Evolutionary conservation across 2,329 filamentous ascomycete genomes (phyloP).

Genomic region (Elsinoe ampelina): DNA sequence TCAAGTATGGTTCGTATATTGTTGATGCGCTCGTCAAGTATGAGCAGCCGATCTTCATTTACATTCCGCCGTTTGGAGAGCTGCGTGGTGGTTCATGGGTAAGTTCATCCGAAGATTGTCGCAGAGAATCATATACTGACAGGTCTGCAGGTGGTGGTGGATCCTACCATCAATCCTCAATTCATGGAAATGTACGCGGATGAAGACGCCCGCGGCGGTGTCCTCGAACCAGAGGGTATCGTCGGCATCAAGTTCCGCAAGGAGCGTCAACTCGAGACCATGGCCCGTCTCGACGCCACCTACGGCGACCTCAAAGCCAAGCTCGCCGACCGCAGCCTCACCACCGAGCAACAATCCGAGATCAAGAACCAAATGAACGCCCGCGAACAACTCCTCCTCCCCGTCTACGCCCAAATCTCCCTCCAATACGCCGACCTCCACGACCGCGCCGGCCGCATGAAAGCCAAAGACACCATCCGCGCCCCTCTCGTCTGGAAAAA

Average conservation of each 20-base stretch:
- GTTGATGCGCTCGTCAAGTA: conserved; percentile 97
- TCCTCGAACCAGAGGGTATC: conserved; percentile 95
- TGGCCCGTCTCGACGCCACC: conserved; percentile 80
- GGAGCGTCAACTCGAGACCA: conserved; percentile 94
- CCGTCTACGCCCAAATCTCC: conserved; percentile 91
- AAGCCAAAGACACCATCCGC: conserved; percentile 92
- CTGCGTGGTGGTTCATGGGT: conserved; percentile 96
- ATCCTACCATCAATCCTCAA: conserved; percentile 93
- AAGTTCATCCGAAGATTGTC: conserved; percentile 27
- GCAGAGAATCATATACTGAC: conserved; percentile 24
- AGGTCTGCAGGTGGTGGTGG: conserved; percentile 65
- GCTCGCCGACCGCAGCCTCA: conserved; percentile 57
- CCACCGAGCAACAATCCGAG: conserved; percentile 62
- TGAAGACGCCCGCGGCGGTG: conserved; percentile 86
- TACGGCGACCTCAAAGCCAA: conserved; percentile 80
- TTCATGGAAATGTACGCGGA: conserved; percentile 99
- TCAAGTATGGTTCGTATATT: conserved; percentile 99
- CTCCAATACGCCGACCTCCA: conserved; percentile 95
- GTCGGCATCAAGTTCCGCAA: conserved; percentile 97
- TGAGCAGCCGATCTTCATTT: conserved; percentile 97
- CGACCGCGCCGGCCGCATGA: conserved; percentile 93
- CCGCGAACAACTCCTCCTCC: conserved; percentile 80
- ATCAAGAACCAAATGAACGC: conserved; percentile 77
- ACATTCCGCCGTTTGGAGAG: conserved; percentile 94
- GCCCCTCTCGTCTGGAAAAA: conserved; percentile 76